A percentile compares a stretch with the other conserved stretches of the same genome.
Conservation (phyloP, 1,139 yeast species). For the Pneumocystis sp. region DNA sequence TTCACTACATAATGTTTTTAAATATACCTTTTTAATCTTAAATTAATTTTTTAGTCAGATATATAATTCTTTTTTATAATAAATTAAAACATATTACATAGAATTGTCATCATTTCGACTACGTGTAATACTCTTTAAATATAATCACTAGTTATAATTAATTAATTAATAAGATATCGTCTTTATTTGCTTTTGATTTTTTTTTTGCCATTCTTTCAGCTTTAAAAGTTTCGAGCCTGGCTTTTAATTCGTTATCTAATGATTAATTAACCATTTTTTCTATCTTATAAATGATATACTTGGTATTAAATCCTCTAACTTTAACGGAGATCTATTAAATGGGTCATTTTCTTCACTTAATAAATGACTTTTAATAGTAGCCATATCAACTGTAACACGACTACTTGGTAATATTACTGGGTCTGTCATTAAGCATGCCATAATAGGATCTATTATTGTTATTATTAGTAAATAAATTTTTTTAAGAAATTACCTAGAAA, state of each 20-base stretch:
- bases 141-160: not conserved
- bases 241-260: constrained; percentile 6
- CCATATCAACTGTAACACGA: constrained; percentile 66
- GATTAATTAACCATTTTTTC: not conserved
- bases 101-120: not conserved
- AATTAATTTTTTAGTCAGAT: not conserved
- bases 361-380: constrained; percentile 85
- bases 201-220: constrained; percentile 1
- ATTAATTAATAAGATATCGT: not conserved
- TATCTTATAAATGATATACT: constrained; percentile 17
- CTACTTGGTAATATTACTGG: constrained; percentile 88
- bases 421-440: constrained; percentile 89
- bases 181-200: not conserved
- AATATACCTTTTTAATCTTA: not conserved
- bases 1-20: not conserved
- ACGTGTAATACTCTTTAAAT: not conserved
- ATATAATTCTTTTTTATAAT: not conserved
- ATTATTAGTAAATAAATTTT: not conserved
- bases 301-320: constrained; percentile 72
- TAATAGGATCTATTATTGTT: constrained; percentile 53
- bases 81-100: not conserved
- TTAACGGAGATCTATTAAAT: constrained; percentile 82
- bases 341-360: constrained; percentile 95
- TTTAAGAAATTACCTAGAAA: constrained; percentile 31
- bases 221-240: constrained; percentile 6